phyloP scores from a whole-genome alignment of 768 basidiomycete species.

The Mycena pura region DNA sequence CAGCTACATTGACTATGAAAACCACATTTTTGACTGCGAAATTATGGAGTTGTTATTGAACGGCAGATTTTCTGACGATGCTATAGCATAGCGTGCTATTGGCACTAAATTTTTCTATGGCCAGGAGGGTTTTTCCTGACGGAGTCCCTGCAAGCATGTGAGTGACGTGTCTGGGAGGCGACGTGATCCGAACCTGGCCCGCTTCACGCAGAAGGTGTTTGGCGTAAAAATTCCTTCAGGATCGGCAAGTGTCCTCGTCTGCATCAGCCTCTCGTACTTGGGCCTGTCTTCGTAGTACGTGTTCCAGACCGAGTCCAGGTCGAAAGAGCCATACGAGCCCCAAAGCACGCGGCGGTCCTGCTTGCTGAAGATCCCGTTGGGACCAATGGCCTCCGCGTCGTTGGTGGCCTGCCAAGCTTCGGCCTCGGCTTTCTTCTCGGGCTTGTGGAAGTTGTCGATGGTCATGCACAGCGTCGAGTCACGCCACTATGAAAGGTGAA shows the following conservation, averaged over 20 bases:
- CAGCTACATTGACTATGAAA: too few relatives aligned
- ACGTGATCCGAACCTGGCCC: too few relatives aligned
- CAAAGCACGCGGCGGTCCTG: constrained; percentile 18
- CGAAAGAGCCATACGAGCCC: constrained; percentile 19
- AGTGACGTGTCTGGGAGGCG: too few relatives aligned
- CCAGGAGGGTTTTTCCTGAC: too few relatives aligned
- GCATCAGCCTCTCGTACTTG: constrained; percentile 21
- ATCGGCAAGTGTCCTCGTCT: constrained; percentile 12
- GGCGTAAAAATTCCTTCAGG: constrained; percentile 19
- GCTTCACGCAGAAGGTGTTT: constrained; percentile 22
- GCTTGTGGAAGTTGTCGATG: constrained; percentile 23
- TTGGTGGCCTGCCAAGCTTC: constrained; percentile 20
- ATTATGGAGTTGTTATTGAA: too few relatives aligned
- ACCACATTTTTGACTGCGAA: too few relatives aligned
- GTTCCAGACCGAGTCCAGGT: constrained; percentile 21
- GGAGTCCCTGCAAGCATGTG: too few relatives aligned
- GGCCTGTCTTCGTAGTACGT: constrained; percentile 17
- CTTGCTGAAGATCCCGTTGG: constrained; percentile 18
- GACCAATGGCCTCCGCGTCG: constrained; percentile 14
- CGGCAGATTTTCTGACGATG: too few relatives aligned
- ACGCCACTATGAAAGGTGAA: constrained; percentile 13
- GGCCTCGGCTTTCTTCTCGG: constrained; percentile 17
- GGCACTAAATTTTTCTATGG: too few relatives aligned
- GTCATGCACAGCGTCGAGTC: constrained; percentile 24
- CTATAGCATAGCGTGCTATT: too few relatives aligned